These are phyloP conservation scores for Cercospora nicotianae DNA, from an alignment of 2,329 filamentous ascomycete genomes.

Conservation along the genomic window DNA sequence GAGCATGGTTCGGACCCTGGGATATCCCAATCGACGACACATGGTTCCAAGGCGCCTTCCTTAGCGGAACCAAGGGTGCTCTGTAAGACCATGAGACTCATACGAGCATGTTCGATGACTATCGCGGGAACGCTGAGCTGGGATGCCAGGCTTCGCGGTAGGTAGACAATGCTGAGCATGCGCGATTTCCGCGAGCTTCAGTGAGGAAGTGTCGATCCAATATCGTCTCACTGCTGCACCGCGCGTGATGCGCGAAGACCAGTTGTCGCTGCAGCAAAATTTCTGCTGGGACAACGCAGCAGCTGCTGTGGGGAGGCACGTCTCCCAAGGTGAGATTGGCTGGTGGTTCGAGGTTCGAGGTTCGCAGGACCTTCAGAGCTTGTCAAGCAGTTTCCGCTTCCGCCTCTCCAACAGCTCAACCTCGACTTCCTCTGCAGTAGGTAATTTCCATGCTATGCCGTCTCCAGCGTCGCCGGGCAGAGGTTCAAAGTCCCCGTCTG, in stretches of 20 bases:
- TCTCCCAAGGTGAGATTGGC: neutral
- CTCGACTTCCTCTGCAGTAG: conserved; percentile 89
- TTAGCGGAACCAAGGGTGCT: neutral
- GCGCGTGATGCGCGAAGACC: neutral
- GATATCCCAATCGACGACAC: neutral
- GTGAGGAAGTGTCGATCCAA: neutral
- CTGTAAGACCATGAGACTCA: neutral
- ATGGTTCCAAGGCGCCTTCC: neutral
- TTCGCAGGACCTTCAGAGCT: conserved; percentile 21
- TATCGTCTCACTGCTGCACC: neutral
- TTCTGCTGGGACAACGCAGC: neutral
- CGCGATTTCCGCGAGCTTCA: neutral
- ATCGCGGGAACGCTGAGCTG: neutral
- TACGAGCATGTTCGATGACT: neutral
- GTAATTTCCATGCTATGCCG: conserved; percentile 77
- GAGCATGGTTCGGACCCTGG: neutral
- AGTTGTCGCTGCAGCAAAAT: neutral
- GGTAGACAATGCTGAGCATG: neutral
- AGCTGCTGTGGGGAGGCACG: neutral
- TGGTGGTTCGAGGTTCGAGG: neutral
- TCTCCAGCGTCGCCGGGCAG: conserved; percentile 86
- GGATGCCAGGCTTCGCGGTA: neutral
- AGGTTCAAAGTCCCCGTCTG: conserved; percentile 65
- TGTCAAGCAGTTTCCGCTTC: conserved; percentile 79
- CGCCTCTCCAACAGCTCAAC: conserved; percentile 86